Base-by-base conservation (phyloP, 2,329 filamentous ascomycete species). In the Sporothrix phasma region DNA sequence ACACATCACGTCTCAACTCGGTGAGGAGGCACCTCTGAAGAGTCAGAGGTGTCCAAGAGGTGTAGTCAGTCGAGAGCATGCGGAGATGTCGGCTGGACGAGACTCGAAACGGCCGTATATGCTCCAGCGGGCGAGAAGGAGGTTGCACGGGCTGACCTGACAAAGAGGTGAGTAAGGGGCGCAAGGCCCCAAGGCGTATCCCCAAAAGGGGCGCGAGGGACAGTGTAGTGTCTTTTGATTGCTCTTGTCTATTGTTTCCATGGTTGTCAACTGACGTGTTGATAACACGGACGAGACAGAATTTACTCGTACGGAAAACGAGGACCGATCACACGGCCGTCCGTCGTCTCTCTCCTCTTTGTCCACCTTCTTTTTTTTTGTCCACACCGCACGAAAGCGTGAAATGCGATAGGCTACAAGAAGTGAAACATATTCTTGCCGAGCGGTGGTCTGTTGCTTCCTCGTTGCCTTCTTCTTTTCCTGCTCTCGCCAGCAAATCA, bases 91-190 rank as follows among this genome's bases (percentile, higher is more conserved):
- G 34, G 19, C 2, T 26, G 34, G 34, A 34, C n/a, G 17, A 43
- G 17, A 17, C 17, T n/a, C 41, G 53, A 58, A 58, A 58, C 59
- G 59, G 59, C 59, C 59, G 59, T 61, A 61, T 61, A 61, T 49
- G 58, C 24, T 24, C 45, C 58, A 31, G 45, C n/a, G 10, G 11
- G 51, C 51, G 31, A 22, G 51, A 54, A 2, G 26, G 6, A 24
- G 7, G 59, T 61, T 51, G 22, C 59, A 61, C 59, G 22, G 22
- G 45, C 15, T 15, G 22, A 19, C 34, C 59, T 61, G 59, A 61
- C 59, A 61, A 61, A 61, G 59, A 61, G 6, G 59, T 61, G 59
- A 61, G 59, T 61, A 51, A 61, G 31, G 31, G n/a, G 19, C 19
- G n/a, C 45, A 29, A 39, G 51, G 31, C 51, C 39, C 31, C 19